Evolutionary conservation across 2,329 filamentous ascomycete genomes (phyloP), one percentile per base, ranked within the genome.

Genomic region (Claviceps digitariae): DNA sequence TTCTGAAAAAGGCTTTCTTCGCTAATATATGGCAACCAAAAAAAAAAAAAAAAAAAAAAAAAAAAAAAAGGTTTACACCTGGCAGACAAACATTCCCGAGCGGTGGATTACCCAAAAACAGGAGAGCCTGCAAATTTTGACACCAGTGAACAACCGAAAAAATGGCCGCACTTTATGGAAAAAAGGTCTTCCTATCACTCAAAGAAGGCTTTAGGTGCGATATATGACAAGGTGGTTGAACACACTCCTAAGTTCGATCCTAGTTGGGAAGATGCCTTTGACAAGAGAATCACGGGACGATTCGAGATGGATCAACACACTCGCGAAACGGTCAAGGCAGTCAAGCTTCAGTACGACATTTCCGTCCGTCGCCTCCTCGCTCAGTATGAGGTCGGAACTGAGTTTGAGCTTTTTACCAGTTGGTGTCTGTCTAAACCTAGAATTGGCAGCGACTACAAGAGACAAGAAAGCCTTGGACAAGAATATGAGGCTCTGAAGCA

Each of bases 51-150:
- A 17, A 20, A 48, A 82, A 34, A 34, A 34, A 17, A 20, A 48
- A 82, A 29, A 34, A 34, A 34, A 17, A n/a, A 48, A 82, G 79
- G 79, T 60, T 69, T 93, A 0, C 72, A 82, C 50, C 74, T 97
- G 4, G 90, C 91, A 2, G 72, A 77, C 9, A 71, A 97, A 2
- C 93, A 98, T 65, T 97, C 93, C 0, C 82, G 83, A 60, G 91
- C 93, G 0, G 93, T 98, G 1, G 93, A 98, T 66, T 98, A 93
- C 64, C 83, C 87, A 46, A 98, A 98, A 70, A 91, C 88, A 1
- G 93, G 93, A 0, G 76, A 84, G 10, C 79, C 86, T 0, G 91
- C 90, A 0, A 69, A 76, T 21, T 85, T 95, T 73, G 72, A 74
- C 7, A 69, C 71, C 41, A 70, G 75, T 0, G 71, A 93, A 4